Conservation (phyloP, 305 asterid species). For the Fraxinus floribunda region DNA sequence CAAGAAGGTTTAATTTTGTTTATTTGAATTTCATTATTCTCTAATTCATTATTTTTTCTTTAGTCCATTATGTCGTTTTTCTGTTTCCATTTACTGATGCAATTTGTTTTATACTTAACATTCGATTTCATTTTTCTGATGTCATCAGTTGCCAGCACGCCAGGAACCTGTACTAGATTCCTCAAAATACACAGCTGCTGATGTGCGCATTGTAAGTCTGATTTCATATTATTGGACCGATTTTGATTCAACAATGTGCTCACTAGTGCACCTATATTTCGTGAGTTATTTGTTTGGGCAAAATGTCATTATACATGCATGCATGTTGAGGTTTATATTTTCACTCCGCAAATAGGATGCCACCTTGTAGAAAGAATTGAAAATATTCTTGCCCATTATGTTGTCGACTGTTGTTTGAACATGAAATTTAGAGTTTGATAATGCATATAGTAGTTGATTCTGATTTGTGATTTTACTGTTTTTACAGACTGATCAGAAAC, state of each 20-base stretch:
- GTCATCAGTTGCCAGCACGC: conserved; percentile 64
- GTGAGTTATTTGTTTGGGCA: not conserved
- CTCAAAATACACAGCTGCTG: conserved; percentile 83
- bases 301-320: not conserved
- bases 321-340: conserved; percentile 1
- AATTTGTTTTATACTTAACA: conserved; percentile 2
- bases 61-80: conserved; percentile 13
- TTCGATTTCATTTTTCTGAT: not conserved
- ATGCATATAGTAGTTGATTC: conserved; percentile 8
- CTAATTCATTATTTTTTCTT: not conserved
- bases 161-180: conserved; percentile 63
- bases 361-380: not conserved
- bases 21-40: conserved; percentile 11
- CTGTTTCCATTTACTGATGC: not conserved
- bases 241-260: not conserved
- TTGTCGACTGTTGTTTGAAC: not conserved
- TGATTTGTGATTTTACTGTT: conserved; percentile 19
- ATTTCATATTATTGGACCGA: not conserved
- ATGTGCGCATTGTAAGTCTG: conserved; percentile 81
- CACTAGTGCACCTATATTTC: conserved; percentile 1
- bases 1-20: conserved; percentile 54
- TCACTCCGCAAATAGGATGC: not conserved
- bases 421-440: conserved; percentile 3
- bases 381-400: not conserved
- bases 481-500: conserved; percentile 87